Evolutionary conservation across 805 yeast species (phyloP).

Genomic region (Hanseniaspora occidentalis): DNA sequence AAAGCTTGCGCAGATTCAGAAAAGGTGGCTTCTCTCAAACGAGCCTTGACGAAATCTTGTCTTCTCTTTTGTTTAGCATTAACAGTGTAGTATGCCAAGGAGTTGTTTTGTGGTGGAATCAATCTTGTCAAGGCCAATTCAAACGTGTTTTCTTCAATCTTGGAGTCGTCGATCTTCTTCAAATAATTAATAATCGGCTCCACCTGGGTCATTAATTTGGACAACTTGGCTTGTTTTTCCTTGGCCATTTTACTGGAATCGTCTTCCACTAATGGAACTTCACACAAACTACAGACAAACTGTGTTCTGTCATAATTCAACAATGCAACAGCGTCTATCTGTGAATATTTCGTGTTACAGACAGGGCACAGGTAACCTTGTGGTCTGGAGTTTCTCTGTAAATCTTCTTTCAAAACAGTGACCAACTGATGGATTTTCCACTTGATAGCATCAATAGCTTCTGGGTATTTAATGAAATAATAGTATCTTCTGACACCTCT

Average conservation of each 20-base stretch:
- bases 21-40: constrained; percentile 7
- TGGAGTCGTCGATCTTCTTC: constrained; percentile 69
- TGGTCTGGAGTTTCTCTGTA: constrained; percentile 76
- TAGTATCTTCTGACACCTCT: constrained; percentile 67
- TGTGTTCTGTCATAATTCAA: constrained; percentile 68
- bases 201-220: constrained; percentile 75
- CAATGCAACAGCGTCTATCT: constrained; percentile 77
- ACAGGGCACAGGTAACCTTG: constrained; percentile 89
- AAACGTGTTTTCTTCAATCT: constrained; percentile 78
- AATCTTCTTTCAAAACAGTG: constrained; percentile 62
- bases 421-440: constrained; percentile 92
- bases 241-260: constrained; percentile 75
- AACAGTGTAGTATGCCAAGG: constrained; percentile 58
- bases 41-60: constrained; percentile 10
- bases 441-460: constrained; percentile 89
- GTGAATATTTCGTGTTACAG: constrained; percentile 70
- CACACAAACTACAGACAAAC: constrained; percentile 79
- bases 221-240: constrained; percentile 68
- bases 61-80: constrained; percentile 33
- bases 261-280: constrained; percentile 68
- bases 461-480: constrained; percentile 79
- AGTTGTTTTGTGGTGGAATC: constrained; percentile 69
- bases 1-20: constrained; percentile 14
- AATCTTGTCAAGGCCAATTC: constrained; percentile 73
- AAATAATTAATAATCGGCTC: constrained; percentile 77